Conservation (phyloP, 2,329 filamentous ascomycete genomes). For the Onygena corvina region DNA sequence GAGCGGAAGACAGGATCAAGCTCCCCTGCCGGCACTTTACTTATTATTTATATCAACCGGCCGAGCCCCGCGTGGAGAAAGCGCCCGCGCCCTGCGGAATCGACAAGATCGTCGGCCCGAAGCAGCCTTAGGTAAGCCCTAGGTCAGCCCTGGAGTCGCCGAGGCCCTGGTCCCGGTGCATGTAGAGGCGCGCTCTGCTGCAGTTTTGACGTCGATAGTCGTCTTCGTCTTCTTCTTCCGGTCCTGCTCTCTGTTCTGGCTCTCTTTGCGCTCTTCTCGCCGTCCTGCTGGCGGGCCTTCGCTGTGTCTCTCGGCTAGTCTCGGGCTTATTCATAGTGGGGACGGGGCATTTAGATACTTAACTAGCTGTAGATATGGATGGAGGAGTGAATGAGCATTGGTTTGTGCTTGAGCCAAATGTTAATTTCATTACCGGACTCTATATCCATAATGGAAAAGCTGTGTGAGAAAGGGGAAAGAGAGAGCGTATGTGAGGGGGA, state of each 20-base stretch:
- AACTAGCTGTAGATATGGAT: no score
- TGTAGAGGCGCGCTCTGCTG: no score
- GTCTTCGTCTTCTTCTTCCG: neutral
- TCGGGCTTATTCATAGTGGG: neutral
- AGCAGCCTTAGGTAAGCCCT: neutral
- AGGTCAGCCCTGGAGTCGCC: no score
- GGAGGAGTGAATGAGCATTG: no score
- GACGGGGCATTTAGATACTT: no score
- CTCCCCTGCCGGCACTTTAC: neutral
- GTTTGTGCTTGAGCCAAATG: no score
- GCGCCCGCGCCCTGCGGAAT: conserved; percentile 1
- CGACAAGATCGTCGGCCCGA: neutral
- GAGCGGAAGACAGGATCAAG: neutral
- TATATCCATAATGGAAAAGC: conserved; percentile 4
- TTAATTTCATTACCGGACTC: no score
- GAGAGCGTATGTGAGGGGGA: no score
- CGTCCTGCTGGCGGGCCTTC: no score
- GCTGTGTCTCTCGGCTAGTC: neutral
- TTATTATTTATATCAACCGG: no score
- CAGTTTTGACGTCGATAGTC: neutral
- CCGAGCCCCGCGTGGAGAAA: neutral
- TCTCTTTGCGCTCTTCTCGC: neutral
- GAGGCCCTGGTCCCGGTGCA: no score
- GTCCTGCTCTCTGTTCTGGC: neutral
- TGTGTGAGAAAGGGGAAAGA: no score